Conservation (phyloP, 306 rosid species). For the Cicer arietinum region DNA sequence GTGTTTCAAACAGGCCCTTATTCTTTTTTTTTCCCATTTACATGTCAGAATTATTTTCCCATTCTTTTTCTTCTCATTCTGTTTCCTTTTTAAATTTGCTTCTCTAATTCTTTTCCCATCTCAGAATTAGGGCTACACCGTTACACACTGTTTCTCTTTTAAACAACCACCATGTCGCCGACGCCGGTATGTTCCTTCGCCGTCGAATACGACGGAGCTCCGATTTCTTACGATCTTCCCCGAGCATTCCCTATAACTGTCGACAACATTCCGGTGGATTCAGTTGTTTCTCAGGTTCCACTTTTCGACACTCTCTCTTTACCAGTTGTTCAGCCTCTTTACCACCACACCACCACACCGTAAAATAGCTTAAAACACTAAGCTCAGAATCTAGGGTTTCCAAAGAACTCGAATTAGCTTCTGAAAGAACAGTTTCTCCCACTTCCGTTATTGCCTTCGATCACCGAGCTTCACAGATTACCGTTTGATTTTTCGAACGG, state of each 20-base stretch:
- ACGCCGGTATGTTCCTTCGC: conserved; percentile 78
- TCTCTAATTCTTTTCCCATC: too few species aligned
- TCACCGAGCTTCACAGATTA: conserved; percentile 59
- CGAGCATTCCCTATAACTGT: conserved; percentile 85
- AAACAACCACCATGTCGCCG: conserved; percentile 59
- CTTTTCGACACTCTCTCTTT: conserved; percentile 61
- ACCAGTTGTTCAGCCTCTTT: conserved; percentile 94
- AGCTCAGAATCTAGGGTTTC: conserved; percentile 66
- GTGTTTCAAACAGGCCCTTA: too few species aligned
- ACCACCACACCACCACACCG: conserved; percentile 47
- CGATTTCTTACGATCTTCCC: conserved; percentile 69
- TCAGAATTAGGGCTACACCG: conserved; percentile 49
- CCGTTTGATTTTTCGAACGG: too few species aligned
- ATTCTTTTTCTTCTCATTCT: too few species aligned
- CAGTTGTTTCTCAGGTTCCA: conserved; percentile 78
- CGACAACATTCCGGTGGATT: conserved; percentile 86
- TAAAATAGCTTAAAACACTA: conserved; percentile 60
- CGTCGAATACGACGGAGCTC: conserved; percentile 35
- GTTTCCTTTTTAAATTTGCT: too few species aligned
- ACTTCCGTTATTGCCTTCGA: conserved; percentile 86
- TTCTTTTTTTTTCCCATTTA: too few species aligned
- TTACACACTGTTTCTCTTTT: neutral
- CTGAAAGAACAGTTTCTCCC: conserved; percentile 70
- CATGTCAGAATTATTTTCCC: too few species aligned
- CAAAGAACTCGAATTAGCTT: conserved; percentile 43